These are phyloP conservation scores for Flammula alnicola DNA, from an alignment of 1,284 basidiomycete genomes.

Conservation along the genomic window DNA sequence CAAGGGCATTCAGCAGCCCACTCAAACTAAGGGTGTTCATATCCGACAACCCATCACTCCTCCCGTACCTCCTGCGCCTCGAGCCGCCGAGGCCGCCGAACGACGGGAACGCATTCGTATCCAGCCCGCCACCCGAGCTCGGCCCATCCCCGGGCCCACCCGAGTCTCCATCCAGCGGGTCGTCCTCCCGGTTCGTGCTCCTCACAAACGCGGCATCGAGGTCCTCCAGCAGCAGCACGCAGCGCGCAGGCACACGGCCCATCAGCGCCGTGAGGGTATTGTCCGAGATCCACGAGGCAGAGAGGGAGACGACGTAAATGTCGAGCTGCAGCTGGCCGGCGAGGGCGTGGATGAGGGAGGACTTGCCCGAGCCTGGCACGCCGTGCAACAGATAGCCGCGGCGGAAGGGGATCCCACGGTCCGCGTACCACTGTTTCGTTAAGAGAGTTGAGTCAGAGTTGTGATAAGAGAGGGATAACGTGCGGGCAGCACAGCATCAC, in stretches of 20 bases:
- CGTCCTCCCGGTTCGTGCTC: conserved; percentile 64
- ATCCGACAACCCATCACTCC: conserved; percentile 67
- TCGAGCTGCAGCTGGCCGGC: conserved; percentile 82
- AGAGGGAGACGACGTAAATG: conserved; percentile 79
- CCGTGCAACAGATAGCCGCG: conserved; percentile 85
- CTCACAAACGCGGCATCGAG: conserved; percentile 83
- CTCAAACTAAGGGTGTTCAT: conserved; percentile 80
- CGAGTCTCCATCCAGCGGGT: conserved; percentile 43
- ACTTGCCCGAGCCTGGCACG: conserved; percentile 81
- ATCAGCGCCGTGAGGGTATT: conserved; percentile 76
- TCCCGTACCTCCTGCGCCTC: conserved; percentile 42
- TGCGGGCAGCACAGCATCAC: too few relatives aligned
- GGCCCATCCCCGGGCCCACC: conserved; percentile 33
- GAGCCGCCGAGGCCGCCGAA: conserved; percentile 19
- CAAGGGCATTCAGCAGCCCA: conserved; percentile 82
- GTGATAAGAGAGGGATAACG: background rate
- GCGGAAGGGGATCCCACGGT: conserved; percentile 80
- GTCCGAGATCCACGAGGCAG: conserved; percentile 80
- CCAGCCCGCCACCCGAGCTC: conserved; percentile 36
- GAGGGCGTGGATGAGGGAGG: conserved; percentile 82
- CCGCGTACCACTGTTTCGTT: conserved; percentile 70
- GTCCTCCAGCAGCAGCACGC: conserved; percentile 84
- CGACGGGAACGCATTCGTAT: conserved; percentile 21
- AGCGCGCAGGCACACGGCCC: conserved; percentile 80
- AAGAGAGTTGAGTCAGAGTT: background rate